Evolutionary conservation across 257 asterid genomes (phyloP).

Genomic region (Ballota nigra): DNA sequence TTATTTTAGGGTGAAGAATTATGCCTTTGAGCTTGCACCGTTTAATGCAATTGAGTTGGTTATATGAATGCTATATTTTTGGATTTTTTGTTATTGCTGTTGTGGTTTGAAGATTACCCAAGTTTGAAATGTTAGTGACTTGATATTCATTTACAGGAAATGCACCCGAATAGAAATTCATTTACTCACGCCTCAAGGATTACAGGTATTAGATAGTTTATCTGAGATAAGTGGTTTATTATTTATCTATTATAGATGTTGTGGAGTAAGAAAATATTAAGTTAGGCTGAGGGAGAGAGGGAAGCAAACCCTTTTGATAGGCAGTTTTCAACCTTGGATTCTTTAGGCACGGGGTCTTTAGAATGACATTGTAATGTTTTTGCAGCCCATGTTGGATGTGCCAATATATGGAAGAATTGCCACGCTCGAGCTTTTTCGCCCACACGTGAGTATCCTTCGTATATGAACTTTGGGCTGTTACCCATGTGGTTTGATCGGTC

Average conservation of each 20-base stretch:
- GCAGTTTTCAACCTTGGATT: neutral
- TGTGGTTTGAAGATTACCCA: neutral
- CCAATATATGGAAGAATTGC: slow-evolving; percentile 99
- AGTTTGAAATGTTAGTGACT: slow-evolving; percentile 15
- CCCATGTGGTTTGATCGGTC: slow-evolving; percentile 8
- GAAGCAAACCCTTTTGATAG: neutral
- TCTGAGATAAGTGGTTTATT: neutral
- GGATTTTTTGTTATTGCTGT: neutral
- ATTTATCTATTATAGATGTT: neutral
- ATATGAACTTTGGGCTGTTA: slow-evolving; percentile 15
- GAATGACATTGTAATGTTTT: slow-evolving; percentile 5
- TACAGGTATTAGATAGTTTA: slow-evolving; percentile 54
- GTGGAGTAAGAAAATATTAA: neutral
- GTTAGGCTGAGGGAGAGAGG: slow-evolving; percentile 10
- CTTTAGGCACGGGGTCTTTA: neutral
- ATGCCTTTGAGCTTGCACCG: neutral
- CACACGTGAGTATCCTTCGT: slow-evolving; percentile 68
- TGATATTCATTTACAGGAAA: slow-evolving; percentile 57
- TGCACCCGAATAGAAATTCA: slow-evolving; percentile 94
- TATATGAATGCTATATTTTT: neutral
- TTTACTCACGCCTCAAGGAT: slow-evolving; percentile 79
- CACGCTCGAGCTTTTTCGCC: slow-evolving; percentile 95
- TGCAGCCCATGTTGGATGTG: slow-evolving; percentile 95
- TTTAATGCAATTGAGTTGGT: neutral
- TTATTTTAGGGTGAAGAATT: neutral